Evolutionary conservation across 495 filamentous ascomycete genomes (phyloP), one percentile per base, ranked within the genome.

Genomic region (Tuber calosporum): DNA sequence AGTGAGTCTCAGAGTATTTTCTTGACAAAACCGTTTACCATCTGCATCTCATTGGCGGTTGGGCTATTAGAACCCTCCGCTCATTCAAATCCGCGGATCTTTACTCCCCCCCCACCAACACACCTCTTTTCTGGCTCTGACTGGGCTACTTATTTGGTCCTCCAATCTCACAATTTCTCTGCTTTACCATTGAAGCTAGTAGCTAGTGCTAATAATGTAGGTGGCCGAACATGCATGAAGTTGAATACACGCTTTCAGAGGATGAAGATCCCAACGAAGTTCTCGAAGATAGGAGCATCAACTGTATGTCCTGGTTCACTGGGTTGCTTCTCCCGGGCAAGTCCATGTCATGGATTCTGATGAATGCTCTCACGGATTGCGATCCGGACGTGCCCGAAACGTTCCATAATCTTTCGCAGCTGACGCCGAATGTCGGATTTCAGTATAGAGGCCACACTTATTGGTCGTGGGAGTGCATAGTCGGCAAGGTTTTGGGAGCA

Each of bases 361-460:
- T 92, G 88, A 91, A 90, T 80, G 83, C 88, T 30, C 84, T 92
- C 30, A 87, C 91, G 75, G 90, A 92, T 82, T 89, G 90, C 77
- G 89, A 92, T 80, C 86, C 86, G 4, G 87, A 89, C 77, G 87
- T 86, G 22, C 87, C 88, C 15, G 84, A 87, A 72, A 83, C 88
- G 38, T 87, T 91, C 36, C 86, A 86, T 69, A 83, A 88, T 67
- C 84, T 92, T 9, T 86, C 86, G 30, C 86, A 90, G 78, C 84
- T 87, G 77, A 84, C 87, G 66, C 88, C 89, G 2, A 85, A 88
- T 73, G 86, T 87, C 74, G 90, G 90, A 30, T 91, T 92, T 82
- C 90, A 92, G 80, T 91, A 91, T 79, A 86, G 87, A 62, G 86
- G 84, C 58, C 86, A 86, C 80, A 91, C 90, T 2, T 92, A 91